Conservation (phyloP, 352 stramenopile species). For the Pythium sp. region DNA sequence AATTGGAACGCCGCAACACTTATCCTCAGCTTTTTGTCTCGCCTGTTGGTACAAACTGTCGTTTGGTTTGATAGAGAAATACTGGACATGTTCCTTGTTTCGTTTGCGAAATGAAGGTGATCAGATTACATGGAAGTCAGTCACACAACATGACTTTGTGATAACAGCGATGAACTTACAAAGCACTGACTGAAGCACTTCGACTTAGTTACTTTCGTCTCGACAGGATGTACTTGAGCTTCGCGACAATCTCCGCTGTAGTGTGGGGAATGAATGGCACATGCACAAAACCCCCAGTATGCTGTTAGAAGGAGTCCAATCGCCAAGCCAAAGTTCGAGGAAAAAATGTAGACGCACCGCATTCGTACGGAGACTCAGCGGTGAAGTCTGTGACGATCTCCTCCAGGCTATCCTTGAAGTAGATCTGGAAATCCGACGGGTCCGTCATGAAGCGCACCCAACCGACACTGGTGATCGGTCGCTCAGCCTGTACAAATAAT, state of each 20-base stretch:
- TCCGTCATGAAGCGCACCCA: slow-evolving; percentile 87
- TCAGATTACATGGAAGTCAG: no score
- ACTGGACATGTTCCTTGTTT: no score
- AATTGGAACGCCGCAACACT: slow-evolving; percentile 81
- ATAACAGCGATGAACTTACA: neutral
- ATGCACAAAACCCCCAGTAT: neutral
- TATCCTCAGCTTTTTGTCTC: slow-evolving; percentile 14
- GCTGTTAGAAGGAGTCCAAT: neutral
- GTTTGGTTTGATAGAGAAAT: neutral
- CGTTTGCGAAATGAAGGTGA: no score
- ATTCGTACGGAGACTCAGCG: slow-evolving; percentile 88
- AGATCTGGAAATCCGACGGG: slow-evolving; percentile 86
- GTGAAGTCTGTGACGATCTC: slow-evolving; percentile 89
- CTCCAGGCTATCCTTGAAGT: slow-evolving; percentile 87
- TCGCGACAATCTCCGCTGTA: slow-evolving; percentile 85
- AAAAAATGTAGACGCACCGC: slow-evolving; percentile 31
- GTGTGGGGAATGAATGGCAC: neutral
- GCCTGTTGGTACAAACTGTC: no score
- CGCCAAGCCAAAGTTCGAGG: neutral
- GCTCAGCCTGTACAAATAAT: slow-evolving; percentile 50
- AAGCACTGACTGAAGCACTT: neutral
- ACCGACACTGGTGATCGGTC: slow-evolving; percentile 81
- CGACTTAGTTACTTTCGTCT: slow-evolving; percentile 49
- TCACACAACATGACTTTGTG: neutral
- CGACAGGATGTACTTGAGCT: slow-evolving; percentile 90